A percentile compares a stretch with the other conserved stretches of the same genome.
Conservation (phyloP, 2,329 filamentous ascomycete species). For the Shiraia bambusicola region DNA sequence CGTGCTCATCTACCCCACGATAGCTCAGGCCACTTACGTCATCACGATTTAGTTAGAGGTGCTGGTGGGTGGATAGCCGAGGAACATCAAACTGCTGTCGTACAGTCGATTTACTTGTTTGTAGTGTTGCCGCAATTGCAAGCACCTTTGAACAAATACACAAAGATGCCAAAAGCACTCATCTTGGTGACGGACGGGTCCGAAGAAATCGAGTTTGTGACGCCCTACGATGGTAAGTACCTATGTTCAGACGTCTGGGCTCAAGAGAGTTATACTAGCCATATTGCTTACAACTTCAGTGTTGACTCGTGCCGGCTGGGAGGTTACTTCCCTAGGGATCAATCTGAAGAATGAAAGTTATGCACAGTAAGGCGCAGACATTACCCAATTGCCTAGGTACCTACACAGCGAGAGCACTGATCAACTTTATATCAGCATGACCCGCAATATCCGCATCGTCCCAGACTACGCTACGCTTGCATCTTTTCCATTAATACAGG, state of each 20-base stretch:
- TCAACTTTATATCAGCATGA: slow-evolving; percentile 26
- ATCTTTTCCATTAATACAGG: slow-evolving; percentile 12
- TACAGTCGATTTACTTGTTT: no score
- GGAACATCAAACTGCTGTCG: no score
- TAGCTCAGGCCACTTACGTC: slow-evolving; percentile 11
- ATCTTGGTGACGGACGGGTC: slow-evolving; percentile 44
- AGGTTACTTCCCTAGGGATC: slow-evolving; percentile 40
- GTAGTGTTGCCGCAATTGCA: no score
- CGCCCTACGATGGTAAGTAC: slow-evolving; percentile 42
- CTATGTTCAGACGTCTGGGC: neutral
- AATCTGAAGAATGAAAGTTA: slow-evolving; percentile 33
- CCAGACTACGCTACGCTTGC: slow-evolving; percentile 34
- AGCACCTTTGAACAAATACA: neutral
- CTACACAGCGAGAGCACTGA: neutral
- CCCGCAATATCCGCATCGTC: slow-evolving; percentile 41
- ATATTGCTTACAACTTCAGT: slow-evolving; percentile 22
- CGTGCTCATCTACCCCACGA: slow-evolving; percentile 5
- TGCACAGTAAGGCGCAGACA: slow-evolving; percentile 29
- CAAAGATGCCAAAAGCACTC: slow-evolving; percentile 38
- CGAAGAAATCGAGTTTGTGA: slow-evolving; percentile 47
- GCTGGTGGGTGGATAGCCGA: no score
- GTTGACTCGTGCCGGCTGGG: slow-evolving; percentile 42
- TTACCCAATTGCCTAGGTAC: neutral
- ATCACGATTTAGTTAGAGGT: neutral
- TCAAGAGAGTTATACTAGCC: neutral